phyloP scores from a whole-genome alignment of 83 land plant genomes.

The Diphasiastrum complanatum region DNA sequence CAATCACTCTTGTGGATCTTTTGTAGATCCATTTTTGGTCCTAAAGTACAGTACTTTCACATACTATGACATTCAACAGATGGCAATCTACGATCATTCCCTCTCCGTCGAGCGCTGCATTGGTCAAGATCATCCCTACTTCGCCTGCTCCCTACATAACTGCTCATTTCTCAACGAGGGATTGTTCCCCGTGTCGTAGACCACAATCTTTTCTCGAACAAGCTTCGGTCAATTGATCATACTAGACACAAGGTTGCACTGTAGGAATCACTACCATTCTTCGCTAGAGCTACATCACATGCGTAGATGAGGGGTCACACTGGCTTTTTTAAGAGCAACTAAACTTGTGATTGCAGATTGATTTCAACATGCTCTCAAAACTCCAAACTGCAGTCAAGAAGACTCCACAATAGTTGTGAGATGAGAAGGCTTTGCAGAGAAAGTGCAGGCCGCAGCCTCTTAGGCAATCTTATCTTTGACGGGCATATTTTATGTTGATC shows the following conservation, averaged over 20 bases:
- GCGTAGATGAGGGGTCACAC: constrained; percentile 29
- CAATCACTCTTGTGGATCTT: too few relatives aligned
- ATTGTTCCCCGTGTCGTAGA: constrained; percentile 32
- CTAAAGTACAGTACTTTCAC: too few relatives aligned
- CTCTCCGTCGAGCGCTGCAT: constrained; percentile 24
- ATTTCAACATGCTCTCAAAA: too few relatives aligned
- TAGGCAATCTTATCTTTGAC: too few relatives aligned
- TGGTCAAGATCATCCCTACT: constrained; percentile 29
- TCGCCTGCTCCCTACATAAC: constrained; percentile 28
- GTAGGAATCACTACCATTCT: constrained; percentile 21
- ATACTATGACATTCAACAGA: constrained; percentile 23
- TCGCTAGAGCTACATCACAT: not conserved
- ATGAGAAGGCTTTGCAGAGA: too few relatives aligned
- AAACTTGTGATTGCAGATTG: too few relatives aligned
- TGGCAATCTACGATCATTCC: constrained; percentile 25
- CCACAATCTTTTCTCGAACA: constrained; percentile 29
- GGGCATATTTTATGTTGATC: too few relatives aligned
- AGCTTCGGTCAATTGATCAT: constrained; percentile 24
- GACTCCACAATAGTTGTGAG: too few relatives aligned
- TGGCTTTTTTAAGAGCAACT: too few relatives aligned
- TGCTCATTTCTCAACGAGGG: constrained; percentile 30
- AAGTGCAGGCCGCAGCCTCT: too few relatives aligned
- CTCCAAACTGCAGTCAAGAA: too few relatives aligned
- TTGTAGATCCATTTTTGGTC: too few relatives aligned
- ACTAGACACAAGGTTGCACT: constrained; percentile 28